Percentiles rank a stretch among this genome's conserved stretches.
Evolutionary conservation across 1,284 basidiomycete species (phyloP).

Genomic region (Hortiboletus rubellus): DNA sequence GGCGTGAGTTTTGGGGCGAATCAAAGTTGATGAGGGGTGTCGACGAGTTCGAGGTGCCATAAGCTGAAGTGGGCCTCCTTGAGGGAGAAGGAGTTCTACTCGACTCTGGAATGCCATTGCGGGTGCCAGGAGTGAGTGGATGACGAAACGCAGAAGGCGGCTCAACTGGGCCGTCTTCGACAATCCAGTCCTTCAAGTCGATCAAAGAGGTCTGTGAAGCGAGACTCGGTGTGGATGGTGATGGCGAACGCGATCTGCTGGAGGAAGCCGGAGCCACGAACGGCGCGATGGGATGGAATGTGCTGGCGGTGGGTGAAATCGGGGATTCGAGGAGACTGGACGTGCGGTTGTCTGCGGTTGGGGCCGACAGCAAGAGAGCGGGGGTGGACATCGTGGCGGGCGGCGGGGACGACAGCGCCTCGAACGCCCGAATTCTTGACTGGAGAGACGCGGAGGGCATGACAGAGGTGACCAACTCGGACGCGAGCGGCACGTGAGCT

Average conservation of each 20-base stretch:
- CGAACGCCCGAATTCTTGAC: constrained; percentile 61
- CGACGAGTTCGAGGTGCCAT: constrained; percentile 13
- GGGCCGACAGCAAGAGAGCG: not conserved
- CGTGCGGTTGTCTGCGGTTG: not conserved
- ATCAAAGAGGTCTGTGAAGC: constrained; percentile 62
- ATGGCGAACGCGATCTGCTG: constrained; percentile 48
- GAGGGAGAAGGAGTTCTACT: constrained; percentile 26
- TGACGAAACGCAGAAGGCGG: constrained; percentile 20
- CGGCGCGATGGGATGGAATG: constrained; percentile 37
- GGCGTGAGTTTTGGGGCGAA: constrained; percentile 42
- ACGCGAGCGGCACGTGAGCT: not conserved
- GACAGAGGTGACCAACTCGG: constrained; percentile 9
- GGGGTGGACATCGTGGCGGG: constrained; percentile 8
- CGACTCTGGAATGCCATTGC: constrained; percentile 30
- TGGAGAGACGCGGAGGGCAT: constrained; percentile 58
- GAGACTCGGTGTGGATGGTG: constrained; percentile 55
- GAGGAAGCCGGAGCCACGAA: constrained; percentile 29
- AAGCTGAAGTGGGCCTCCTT: constrained; percentile 5
- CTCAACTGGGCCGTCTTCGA: constrained; percentile 56
- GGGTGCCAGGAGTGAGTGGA: constrained; percentile 18
- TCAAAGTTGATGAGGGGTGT: constrained; percentile 60
- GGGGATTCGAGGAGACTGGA: constrained; percentile 46
- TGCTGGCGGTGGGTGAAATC: constrained; percentile 44
- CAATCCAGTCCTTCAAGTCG: constrained; percentile 73
- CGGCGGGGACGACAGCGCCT: constrained; percentile 31